Conservation (phyloP, 2,329 filamentous ascomycete species). For the Fusarium oxysporum region DNA sequence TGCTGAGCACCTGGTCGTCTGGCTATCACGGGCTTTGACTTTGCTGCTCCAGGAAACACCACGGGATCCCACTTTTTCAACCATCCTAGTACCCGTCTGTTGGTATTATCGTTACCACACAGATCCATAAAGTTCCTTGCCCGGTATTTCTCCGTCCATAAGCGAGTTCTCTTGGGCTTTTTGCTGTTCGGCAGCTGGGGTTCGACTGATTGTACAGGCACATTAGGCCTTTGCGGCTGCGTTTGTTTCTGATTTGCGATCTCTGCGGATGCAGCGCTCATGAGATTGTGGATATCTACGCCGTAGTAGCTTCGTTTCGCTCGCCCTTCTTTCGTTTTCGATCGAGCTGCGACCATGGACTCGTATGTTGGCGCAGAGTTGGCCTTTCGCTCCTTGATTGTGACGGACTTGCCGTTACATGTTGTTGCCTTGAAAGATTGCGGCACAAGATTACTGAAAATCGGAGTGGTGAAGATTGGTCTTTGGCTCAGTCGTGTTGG, state of each 20-base stretch:
- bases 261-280: slow-evolving; percentile 77
- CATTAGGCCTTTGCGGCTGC: slow-evolving; percentile 44
- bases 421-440: slow-evolving; percentile 60
- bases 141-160: slow-evolving; percentile 99
- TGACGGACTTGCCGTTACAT: slow-evolving; percentile 67
- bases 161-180: slow-evolving; percentile 64
- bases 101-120: slow-evolving; percentile 93
- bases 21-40: slow-evolving; percentile 62
- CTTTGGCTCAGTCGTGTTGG: slow-evolving; percentile 38
- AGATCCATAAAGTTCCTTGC: slow-evolving; percentile 92
- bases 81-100: slow-evolving; percentile 91
- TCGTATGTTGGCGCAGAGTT: slow-evolving; percentile 68
- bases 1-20: slow-evolving; percentile 57
- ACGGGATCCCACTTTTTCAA: slow-evolving; percentile 93
- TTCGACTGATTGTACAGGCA: slow-evolving; percentile 59
- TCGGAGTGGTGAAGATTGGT: slow-evolving; percentile 45
- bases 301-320: slow-evolving; percentile 88
- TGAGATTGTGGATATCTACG: slow-evolving; percentile 86
- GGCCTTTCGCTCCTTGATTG: slow-evolving; percentile 66
- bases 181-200: slow-evolving; percentile 44
- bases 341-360: slow-evolving; percentile 74
- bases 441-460: slow-evolving; percentile 43
- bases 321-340: slow-evolving; percentile 72
- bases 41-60: slow-evolving; percentile 84
- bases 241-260: slow-evolving; percentile 53